These are phyloP conservation scores for Aplosporella prunicola DNA, from an alignment of 2,329 filamentous ascomycete genomes.

Conservation along the genomic window DNA sequence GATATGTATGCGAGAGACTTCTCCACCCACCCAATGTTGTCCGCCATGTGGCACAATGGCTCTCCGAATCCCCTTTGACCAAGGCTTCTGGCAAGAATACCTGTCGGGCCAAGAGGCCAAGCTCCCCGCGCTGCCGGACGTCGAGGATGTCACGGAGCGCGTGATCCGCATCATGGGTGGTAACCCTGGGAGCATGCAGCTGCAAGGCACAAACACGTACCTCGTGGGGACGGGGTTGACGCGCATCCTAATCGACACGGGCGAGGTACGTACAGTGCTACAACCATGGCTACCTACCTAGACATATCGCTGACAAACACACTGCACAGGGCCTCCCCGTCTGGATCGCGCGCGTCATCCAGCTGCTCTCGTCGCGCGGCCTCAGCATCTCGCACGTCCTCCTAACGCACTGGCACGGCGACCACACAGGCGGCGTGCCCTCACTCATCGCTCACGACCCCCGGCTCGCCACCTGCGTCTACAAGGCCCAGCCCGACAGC, in stretches of 20 bases:
- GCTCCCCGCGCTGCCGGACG: constrained; percentile 30
- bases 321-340: too few relatives aligned
- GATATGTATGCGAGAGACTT: too few relatives aligned
- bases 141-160: constrained; percentile 33
- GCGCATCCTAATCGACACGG: too few relatives aligned
- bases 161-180: constrained; percentile 37
- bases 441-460: constrained; percentile 28
- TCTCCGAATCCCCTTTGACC: too few relatives aligned
- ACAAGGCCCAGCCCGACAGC: constrained; percentile 27
- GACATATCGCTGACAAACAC: too few relatives aligned
- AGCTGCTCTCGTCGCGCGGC: constrained; percentile 19
- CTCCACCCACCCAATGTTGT: too few relatives aligned
- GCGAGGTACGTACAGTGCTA: too few relatives aligned
- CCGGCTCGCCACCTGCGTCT: constrained; percentile 21
- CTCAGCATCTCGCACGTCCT: constrained; percentile 35
- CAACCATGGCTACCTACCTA: too few relatives aligned
- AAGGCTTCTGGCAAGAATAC: constrained; percentile 42
- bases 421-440: constrained; percentile 35
- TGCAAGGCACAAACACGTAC: constrained; percentile 37
- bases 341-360: too few relatives aligned
- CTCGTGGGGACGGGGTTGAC: too few relatives aligned
- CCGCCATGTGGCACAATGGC: too few relatives aligned
- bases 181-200: too few relatives aligned
- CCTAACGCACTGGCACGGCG: constrained; percentile 37
- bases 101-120: constrained; percentile 29